A percentile compares a stretch with the other conserved stretches of the same genome.
phyloP scores from a whole-genome alignment of 306 rosid species.

The Hippophae rhamnoides region DNA sequence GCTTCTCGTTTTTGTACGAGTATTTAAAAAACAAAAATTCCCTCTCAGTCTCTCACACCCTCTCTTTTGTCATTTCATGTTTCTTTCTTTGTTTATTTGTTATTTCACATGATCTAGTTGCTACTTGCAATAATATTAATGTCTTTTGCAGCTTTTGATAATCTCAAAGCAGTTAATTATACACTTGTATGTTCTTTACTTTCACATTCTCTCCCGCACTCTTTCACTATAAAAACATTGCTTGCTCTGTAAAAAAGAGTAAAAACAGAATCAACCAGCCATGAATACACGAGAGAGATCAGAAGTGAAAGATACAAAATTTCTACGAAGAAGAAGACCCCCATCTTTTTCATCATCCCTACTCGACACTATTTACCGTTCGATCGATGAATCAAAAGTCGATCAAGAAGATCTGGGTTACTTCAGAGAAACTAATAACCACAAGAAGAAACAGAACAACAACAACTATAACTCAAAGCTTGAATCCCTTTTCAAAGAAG shows the following conservation, averaged over 20 bases:
- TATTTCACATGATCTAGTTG: too few species aligned
- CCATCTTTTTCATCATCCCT: slow-evolving; percentile 66
- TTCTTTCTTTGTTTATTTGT: too few species aligned
- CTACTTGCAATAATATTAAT: not conserved
- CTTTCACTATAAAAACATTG: slow-evolving; percentile 8
- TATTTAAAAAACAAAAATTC: too few species aligned
- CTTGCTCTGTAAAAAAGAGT: slow-evolving; percentile 2
- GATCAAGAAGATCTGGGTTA: slow-evolving; percentile 17
- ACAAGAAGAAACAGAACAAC: slow-evolving; percentile 26
- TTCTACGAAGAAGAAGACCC: slow-evolving; percentile 51
- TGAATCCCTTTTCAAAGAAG: not conserved
- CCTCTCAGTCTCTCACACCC: too few species aligned
- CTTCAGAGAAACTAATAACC: slow-evolving; percentile 7
- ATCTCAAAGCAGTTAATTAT: slow-evolving; percentile 26
- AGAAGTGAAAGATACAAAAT: slow-evolving; percentile 1
- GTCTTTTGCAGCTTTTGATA: slow-evolving; percentile 42
- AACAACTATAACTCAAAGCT: not conserved
- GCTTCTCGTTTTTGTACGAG: too few species aligned
- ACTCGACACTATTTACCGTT: slow-evolving; percentile 50
- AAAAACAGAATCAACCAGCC: not conserved
- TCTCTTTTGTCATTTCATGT: too few species aligned
- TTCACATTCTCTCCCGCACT: slow-evolving; percentile 1
- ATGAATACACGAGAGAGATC: slow-evolving; percentile 22
- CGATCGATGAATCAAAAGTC: slow-evolving; percentile 40
- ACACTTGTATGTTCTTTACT: not conserved